Percentiles rank a stretch among this genome's conserved stretches.
These are phyloP conservation scores for Starmera dryadoides DNA, from an alignment of 805 yeast genomes.

Conservation along the genomic window DNA sequence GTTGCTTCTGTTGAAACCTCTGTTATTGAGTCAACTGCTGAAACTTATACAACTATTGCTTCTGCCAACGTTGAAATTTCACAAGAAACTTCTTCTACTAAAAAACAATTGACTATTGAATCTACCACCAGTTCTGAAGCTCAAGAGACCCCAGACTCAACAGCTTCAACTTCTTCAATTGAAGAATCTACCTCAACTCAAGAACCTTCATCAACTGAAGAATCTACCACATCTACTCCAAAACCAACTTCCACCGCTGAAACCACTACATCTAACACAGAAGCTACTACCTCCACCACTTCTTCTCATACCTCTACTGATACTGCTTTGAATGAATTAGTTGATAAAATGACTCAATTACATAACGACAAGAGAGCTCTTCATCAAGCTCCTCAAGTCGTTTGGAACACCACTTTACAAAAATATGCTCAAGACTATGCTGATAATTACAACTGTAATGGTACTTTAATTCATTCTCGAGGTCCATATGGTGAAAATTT, in stretches of 20 bases:
- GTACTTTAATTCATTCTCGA: conserved; percentile 53
- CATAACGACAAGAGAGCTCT: conserved; percentile 53
- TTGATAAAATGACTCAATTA: conserved; percentile 33
- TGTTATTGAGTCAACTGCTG: not conserved
- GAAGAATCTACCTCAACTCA: not conserved
- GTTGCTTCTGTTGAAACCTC: not conserved
- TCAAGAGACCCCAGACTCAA: not conserved
- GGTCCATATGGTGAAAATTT: conserved; percentile 74
- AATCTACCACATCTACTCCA: not conserved
- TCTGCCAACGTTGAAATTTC: conserved; percentile 1
- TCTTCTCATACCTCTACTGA: not conserved
- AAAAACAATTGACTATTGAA: conserved; percentile 6
- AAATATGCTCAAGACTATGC: conserved; percentile 53
- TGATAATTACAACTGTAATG: conserved; percentile 46
- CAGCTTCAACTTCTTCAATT: conserved; percentile 4
- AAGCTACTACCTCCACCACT: not conserved
- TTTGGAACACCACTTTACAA: conserved; percentile 51
- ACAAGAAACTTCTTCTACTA: conserved; percentile 6
- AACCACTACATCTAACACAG: not conserved
- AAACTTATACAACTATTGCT: not conserved
- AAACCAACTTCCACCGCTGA: not conserved
- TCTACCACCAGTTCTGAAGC: conserved; percentile 9
- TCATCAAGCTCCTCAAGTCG: conserved; percentile 43
- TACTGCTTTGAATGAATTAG: conserved; percentile 1
- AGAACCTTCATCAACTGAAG: not conserved